Evolutionary conservation across 139 green algal genomes (phyloP).

Genomic region (Ettlia oleoabundans): DNA sequence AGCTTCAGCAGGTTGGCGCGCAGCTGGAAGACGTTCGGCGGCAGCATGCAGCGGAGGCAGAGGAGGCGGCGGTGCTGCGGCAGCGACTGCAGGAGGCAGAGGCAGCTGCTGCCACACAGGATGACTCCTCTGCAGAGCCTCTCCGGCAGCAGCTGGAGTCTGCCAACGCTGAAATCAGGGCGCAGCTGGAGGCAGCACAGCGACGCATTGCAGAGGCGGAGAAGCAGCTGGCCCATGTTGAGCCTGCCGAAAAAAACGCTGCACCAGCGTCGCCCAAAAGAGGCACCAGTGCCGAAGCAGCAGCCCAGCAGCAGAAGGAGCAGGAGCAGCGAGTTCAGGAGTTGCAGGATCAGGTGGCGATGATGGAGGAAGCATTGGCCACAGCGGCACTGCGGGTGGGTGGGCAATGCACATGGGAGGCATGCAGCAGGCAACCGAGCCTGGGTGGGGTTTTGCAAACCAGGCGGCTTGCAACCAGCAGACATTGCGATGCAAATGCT

Average conservation of each 20-base stretch:
- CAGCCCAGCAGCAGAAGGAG: not conserved
- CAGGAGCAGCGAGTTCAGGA: slow-evolving; percentile 1
- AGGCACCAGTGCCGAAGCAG: not conserved
- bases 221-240: not conserved
- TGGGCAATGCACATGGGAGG: not conserved
- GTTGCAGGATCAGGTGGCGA: slow-evolving; percentile 24
- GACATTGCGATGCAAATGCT: not conserved
- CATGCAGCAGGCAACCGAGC: too few relatives aligned
- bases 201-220: slow-evolving; percentile 8
- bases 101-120: slow-evolving; percentile 1
- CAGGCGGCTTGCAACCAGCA: too few relatives aligned
- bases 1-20: slow-evolving; percentile 9
- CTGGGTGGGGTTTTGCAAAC: too few relatives aligned
- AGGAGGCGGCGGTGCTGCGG: slow-evolving; percentile 13
- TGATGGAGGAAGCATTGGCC: slow-evolving; percentile 30
- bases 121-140: not conserved
- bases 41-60: not conserved
- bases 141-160: slow-evolving; percentile 19
- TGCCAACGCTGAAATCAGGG: slow-evolving; percentile 9
- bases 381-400: slow-evolving; percentile 30
- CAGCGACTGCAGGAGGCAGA: not conserved
- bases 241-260: too few relatives aligned
- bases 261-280: not conserved
- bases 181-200: slow-evolving; percentile 29
- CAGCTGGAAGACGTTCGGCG: slow-evolving; percentile 1